Evolutionary conservation across 352 stramenopile genomes (phyloP), one percentile per base, ranked within the genome.

Genomic region (Phytopythium vexans): DNA sequence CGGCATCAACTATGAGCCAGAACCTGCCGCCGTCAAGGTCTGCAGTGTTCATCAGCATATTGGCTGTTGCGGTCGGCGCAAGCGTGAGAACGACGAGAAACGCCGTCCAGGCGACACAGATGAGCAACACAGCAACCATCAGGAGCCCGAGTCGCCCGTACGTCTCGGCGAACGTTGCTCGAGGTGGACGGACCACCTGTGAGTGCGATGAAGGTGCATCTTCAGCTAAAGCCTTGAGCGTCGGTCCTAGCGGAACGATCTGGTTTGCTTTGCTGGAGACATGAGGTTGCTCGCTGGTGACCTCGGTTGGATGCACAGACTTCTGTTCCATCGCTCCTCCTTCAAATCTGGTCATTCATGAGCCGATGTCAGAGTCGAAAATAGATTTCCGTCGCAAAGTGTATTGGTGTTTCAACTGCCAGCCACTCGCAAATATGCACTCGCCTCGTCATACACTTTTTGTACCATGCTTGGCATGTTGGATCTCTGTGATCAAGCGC

Each of bases 21-120:
- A 84, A 86, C 4, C 70, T 62, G 0, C 70, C 72, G 31, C 69
- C 41, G 45, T 86, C 72, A 31, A 81, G 76, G 9, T 66, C 54
- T 3, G 58, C 49, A 9, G 73, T 84, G 48, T 84, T 61, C 75
- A 81, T 82, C 5, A 86, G 42, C 27, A 64, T 68, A 48, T 79
- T 82, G 0, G 64, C 73, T 0, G 54, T 64, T 12, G 61, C 50
- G 16, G 77, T 83, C 0, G 73, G 73, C 3, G 56, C 46, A 5
- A 72, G 42, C 32, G 74, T 79, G n/a, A 85, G 56, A 12, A 71
- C 41, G 5, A 73, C 58, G n/a, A 82, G 41, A 44, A 70, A 70
- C 2, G 44, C 40, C 0, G 62, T 80, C 73, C 73, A 84, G 0
- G 21, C 27, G 36, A 70, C 64, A 2, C 64, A 72, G 8, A 65